Conservation (phyloP, 345 rosid species). For the Populus euphratica region DNA sequence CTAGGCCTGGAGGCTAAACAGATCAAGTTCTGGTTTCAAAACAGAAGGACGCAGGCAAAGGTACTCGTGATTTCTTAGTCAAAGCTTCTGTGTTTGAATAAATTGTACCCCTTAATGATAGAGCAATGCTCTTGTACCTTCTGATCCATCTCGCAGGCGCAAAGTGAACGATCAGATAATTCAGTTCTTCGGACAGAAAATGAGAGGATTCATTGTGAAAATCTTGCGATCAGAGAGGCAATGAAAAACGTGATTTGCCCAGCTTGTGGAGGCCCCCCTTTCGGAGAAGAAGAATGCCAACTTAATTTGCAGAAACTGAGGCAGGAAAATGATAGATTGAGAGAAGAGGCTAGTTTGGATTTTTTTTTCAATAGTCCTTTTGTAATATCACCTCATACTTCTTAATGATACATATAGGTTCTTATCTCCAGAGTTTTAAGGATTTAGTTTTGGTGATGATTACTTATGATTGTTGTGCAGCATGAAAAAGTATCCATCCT, state of each 20-base stretch:
- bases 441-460: not conserved
- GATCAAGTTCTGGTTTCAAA: conserved; percentile 83
- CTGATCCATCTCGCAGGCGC: conserved; percentile 38
- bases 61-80: conserved; percentile 19
- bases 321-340: conserved; percentile 43
- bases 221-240: conserved; percentile 45
- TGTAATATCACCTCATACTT: not conserved
- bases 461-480: conserved; percentile 26
- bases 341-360: conserved; percentile 42
- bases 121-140: not conserved
- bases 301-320: conserved; percentile 36
- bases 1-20: conserved; percentile 48
- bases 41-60: conserved; percentile 71
- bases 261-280: conserved; percentile 64
- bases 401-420: not conserved
- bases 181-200: conserved; percentile 53
- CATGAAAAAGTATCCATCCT: conserved; percentile 32
- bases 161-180: conserved; percentile 47
- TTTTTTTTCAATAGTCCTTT: not conserved
- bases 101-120: not conserved
- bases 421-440: not conserved
- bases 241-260: conserved; percentile 56
- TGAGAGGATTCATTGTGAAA: conserved; percentile 49
- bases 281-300: conserved; percentile 44
- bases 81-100: not conserved